phyloP scores from a whole-genome alignment of 306 rosid species.

The Sophora flavescens region DNA sequence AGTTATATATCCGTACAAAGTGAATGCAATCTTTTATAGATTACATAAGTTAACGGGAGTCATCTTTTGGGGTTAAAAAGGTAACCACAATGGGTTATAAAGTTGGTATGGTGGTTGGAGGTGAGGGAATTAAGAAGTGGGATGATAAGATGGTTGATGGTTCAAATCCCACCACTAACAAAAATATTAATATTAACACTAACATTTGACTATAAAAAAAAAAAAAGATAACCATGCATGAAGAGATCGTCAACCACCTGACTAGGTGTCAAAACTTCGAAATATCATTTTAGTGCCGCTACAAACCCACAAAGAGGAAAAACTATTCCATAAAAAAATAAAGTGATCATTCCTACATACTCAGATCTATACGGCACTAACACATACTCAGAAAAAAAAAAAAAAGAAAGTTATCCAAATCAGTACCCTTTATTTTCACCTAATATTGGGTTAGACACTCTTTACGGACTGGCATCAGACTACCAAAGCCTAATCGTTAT shows the following conservation, averaged over 20 bases:
- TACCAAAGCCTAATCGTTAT: too few relatives aligned
- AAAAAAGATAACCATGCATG: background rate
- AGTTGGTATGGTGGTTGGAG: too few relatives aligned
- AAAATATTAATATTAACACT: too few relatives aligned
- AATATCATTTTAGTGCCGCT: background rate
- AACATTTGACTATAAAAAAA: too few relatives aligned
- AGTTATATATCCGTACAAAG: background rate
- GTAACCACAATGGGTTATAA: too few relatives aligned
- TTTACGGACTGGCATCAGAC: too few relatives aligned
- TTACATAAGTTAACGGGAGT: background rate
- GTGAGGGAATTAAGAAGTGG: too few relatives aligned
- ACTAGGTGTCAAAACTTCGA: slow-evolving; percentile 23
- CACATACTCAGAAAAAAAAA: background rate
- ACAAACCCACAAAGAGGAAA: background rate
- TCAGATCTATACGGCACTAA: background rate
- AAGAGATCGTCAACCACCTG: background rate
- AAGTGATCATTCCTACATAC: background rate
- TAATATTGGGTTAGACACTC: background rate
- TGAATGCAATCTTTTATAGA: slow-evolving; percentile 2
- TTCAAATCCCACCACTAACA: too few relatives aligned
- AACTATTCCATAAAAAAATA: background rate
- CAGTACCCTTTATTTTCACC: background rate
- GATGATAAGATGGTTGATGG: too few relatives aligned
- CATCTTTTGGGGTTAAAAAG: too few relatives aligned
- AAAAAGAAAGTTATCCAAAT: background rate